phyloP scores from a whole-genome alignment of 2,329 filamentous ascomycete genomes.

The Aspergillus eucalypticola region DNA sequence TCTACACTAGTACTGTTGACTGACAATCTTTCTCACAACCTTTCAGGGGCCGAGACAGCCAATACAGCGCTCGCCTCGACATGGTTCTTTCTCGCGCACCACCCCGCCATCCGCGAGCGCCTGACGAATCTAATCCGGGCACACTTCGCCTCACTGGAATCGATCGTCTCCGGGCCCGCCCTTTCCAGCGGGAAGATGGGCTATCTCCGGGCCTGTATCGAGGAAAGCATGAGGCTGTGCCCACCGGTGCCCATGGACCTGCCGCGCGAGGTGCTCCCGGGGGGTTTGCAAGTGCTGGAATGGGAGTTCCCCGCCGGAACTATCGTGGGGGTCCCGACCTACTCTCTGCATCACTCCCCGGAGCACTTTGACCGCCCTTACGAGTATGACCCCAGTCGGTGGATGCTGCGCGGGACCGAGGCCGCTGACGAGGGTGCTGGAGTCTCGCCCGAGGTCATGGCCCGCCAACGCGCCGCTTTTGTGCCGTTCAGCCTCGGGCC shows the following conservation, averaged over 20 bases:
- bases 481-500: constrained; percentile 4
- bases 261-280: neutral
- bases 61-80: neutral
- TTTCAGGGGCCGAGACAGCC: neutral
- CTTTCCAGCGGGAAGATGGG: neutral
- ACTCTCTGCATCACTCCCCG: neutral
- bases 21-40: no score
- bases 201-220: neutral
- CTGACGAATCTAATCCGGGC: neutral
- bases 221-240: constrained; percentile 1
- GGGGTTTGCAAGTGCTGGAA: neutral
- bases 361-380: neutral
- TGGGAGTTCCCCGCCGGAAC: neutral
- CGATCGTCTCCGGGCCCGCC: neutral
- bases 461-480: neutral
- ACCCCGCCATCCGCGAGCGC: neutral
- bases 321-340: neutral
- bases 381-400: neutral
- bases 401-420: neutral
- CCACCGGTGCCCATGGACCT: neutral
- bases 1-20: neutral
- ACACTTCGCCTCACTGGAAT: neutral
- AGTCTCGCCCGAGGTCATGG: neutral
- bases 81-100: neutral
- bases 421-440: neutral